Base-by-base conservation (phyloP, 495 filamentous ascomycete species). In the Daldinia grandis region DNA sequence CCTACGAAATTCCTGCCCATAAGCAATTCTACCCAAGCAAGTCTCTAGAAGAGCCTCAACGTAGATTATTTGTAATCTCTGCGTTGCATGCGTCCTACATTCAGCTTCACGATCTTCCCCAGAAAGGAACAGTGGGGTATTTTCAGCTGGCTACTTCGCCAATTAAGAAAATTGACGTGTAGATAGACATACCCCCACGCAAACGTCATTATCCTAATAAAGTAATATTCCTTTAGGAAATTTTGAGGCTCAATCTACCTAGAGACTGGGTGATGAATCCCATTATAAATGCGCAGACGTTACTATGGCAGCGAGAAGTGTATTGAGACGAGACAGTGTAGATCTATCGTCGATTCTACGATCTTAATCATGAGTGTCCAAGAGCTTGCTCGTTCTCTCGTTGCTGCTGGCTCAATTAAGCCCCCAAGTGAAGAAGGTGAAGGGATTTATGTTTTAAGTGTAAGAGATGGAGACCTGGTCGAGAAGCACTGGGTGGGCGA, bases 401-500 rank as follows among this genome's bases (percentile, higher is more conserved):
- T 27, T 25, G 51, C 62, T 14, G 62, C 35, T 49, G 68, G 68
- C 4, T 71, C 58, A 30, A 51, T 37, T 5, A 71, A 58, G 44
- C 30, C 55, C 15, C 53, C 56, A 44, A 33, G 21, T 10, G 33
- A 62, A 24, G 58, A 62, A 17, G 62, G 53, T 25, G 49, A 59
- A 40, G 68, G 68, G 5, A 31, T 71, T 21, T 66, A 66, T 30
- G 30, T 66, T 8, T 62, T 71, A 4, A 56, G 37, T 24, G 62
- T 71, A 31, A 66, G 58, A 53, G 68, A 71, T 5, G 68, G 62
- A 19, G 38, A 66, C 44, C 68, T 71, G 28, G 28, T 71, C 27
- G 68, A 71, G 53, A 71, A 66, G 33, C 49, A 62, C 35, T 71
- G 68, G 68, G 58, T 71, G 10, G 68, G 62, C 6, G 58, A 63